Conservation (phyloP, 257 asterid species). For the Solanum infundibuliforme region DNA sequence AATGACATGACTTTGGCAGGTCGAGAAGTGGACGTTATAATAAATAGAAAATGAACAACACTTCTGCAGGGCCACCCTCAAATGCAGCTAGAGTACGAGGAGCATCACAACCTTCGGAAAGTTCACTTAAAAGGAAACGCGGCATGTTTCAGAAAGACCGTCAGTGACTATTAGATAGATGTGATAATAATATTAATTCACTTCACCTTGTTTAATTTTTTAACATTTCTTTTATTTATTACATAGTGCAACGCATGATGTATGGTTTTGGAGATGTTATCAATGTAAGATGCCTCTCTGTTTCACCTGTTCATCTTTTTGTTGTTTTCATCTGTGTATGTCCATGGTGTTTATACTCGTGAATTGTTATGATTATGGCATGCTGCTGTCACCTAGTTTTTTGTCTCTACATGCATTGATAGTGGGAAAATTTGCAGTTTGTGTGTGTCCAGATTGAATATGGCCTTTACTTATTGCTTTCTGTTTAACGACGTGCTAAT, state of each 20-base stretch:
- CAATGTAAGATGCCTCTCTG: slow-evolving; percentile 37
- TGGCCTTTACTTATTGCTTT: neutral
- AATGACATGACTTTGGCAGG: neutral
- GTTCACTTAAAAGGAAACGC: slow-evolving; percentile 69
- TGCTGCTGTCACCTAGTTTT: neutral
- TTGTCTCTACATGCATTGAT: neutral
- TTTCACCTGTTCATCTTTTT: neutral
- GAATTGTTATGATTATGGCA: neutral
- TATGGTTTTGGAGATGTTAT: slow-evolving; percentile 82
- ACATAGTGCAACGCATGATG: slow-evolving; percentile 87
- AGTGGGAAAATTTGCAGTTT: neutral
- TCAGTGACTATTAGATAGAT: slow-evolving; percentile 20
- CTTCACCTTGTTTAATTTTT: neutral
- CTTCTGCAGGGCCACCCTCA: slow-evolving; percentile 43
- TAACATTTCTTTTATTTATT: slow-evolving; percentile 3
- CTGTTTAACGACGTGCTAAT: neutral
- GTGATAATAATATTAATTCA: neutral
- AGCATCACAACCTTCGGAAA: slow-evolving; percentile 61
- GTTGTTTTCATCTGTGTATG: neutral
- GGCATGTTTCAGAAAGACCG: slow-evolving; percentile 92
- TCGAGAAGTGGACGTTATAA: neutral
- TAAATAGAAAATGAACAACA: slow-evolving; percentile 46
- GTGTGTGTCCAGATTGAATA: neutral
- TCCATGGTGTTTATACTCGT: neutral
- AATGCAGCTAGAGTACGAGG: slow-evolving; percentile 42